Evolutionary conservation across 768 basidiomycete species (phyloP).

Genomic region (Lenzites betulinus): DNA sequence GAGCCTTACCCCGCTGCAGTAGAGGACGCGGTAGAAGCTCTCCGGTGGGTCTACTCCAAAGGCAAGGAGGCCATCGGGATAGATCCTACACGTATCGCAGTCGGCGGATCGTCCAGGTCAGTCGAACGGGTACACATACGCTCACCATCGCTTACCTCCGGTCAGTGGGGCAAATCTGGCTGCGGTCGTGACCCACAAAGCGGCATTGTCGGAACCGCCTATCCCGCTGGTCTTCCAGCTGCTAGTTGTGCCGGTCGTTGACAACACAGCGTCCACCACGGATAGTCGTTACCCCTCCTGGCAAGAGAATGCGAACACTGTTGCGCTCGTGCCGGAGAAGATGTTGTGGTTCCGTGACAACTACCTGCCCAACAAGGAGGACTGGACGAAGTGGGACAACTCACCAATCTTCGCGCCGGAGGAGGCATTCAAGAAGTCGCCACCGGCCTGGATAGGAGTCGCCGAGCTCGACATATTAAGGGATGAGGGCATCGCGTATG

Average conservation of each 20-base stretch:
- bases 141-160: not conserved
- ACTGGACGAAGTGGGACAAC: slow-evolving; percentile 65
- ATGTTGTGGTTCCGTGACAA: slow-evolving; percentile 77
- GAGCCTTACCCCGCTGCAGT: slow-evolving; percentile 70
- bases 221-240: slow-evolving; percentile 62
- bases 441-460: slow-evolving; percentile 63
- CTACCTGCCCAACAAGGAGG: slow-evolving; percentile 64
- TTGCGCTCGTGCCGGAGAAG: slow-evolving; percentile 59
- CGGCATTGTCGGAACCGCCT: slow-evolving; percentile 47
- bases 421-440: slow-evolving; percentile 49
- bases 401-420: slow-evolving; percentile 73
- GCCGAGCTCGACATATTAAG: slow-evolving; percentile 67
- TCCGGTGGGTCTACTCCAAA: slow-evolving; percentile 58
- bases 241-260: slow-evolving; percentile 70
- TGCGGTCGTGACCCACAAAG: slow-evolving; percentile 64
- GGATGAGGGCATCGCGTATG: slow-evolving; percentile 68
- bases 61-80: slow-evolving; percentile 49
- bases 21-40: slow-evolving; percentile 66
- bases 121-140: not conserved
- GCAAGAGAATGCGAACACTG: slow-evolving; percentile 56
- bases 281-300: slow-evolving; percentile 48
- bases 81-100: slow-evolving; percentile 57
- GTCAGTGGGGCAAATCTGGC: slow-evolving; percentile 72
- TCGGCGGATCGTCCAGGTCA: slow-evolving; percentile 75
- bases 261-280: slow-evolving; percentile 60